Evolutionary conservation across 106 monocot genomes (phyloP), one percentile per base, ranked within the genome.

Genomic region (Dendrobium nobile): DNA sequence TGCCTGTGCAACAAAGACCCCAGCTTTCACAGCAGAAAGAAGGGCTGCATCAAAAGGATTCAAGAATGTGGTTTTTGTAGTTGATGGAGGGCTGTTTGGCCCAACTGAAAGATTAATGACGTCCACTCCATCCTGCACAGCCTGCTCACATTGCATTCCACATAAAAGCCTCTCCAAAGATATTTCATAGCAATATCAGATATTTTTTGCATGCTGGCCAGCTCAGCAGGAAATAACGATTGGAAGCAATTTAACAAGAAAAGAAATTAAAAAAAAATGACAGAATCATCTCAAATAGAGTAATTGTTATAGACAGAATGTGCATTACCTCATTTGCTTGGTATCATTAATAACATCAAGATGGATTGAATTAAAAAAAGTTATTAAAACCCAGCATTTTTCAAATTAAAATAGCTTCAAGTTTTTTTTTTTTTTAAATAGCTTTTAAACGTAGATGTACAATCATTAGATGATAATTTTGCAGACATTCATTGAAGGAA

Each of bases 1-100:
- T 65, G 98, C 98, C 81, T 98, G 98, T 45, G 89, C 94, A 84
- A 98, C 98, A 86, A 98, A 98, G 8, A 98, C 95, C 78, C 98
- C 98, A 61, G 98, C 94, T 84, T 94, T 98, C 67, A 98, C 94
- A 73, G 98, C 98, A 27, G 98, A 92, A 80, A 98, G 92, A 84
- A 98, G 94, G 17, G 94, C 80, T 44, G 91, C 94, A 89, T 98
- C 98, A 79, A 98, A 98, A 6, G 98, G 98, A 76, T 98, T 98
- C 61, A 98, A 89, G 81, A 98, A 98, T 45, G 98, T 98, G 11
- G 91, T 92, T 54, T 77, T 92, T 20, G 95, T 95, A 58, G 87
- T 87, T 70, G 98, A 79, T 51, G 98, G 94, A 16, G 98, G 98
- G 54, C 89, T 98, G 77, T 98, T 98, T 78, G 98, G 98, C 7